Evolutionary conservation across 2,329 filamentous ascomycete species (phyloP).

Genomic region (Penicillium thymicola): DNA sequence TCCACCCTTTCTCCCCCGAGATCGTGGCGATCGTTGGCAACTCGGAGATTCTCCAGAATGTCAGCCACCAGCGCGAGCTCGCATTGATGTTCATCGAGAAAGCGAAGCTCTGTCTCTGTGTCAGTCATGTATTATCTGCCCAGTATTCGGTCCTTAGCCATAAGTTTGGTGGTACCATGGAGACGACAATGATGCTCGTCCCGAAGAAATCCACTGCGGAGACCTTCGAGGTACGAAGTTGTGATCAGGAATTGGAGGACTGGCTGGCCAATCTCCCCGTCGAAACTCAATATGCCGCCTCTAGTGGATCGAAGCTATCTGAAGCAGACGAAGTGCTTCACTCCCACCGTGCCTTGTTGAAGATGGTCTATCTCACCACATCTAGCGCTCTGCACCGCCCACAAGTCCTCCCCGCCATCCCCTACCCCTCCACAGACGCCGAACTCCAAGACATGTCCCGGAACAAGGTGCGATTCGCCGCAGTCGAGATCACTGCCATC

Average conservation of each 20-base stretch:
- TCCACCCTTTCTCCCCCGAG: constrained; percentile 63
- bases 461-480: constrained; percentile 76
- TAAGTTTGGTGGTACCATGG: constrained; percentile 68
- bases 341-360: constrained; percentile 78
- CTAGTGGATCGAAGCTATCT: constrained; percentile 56
- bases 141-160: constrained; percentile 91
- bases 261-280: constrained; percentile 73
- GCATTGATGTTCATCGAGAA: constrained; percentile 90
- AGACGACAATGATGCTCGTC: constrained; percentile 82
- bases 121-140: constrained; percentile 82
- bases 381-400: constrained; percentile 87
- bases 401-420: constrained; percentile 76
- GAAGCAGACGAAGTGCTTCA: constrained; percentile 50
- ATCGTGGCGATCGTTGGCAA: constrained; percentile 66
- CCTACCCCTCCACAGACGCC: constrained; percentile 54
- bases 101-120: constrained; percentile 81
- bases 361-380: constrained; percentile 92
- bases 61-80: constrained; percentile 70
- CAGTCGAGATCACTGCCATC: constrained; percentile 80
- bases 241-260: constrained; percentile 72
- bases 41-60: constrained; percentile 68
- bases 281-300: constrained; percentile 67
- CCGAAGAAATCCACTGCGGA: constrained; percentile 86
- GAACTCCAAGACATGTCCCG: constrained; percentile 80
- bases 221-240: constrained; percentile 71